Percentiles rank a stretch among this genome's conserved stretches.
These are phyloP conservation scores for Podila minutissima DNA, from an alignment of 192 early-diverging fungal genomes.

Conservation along the genomic window DNA sequence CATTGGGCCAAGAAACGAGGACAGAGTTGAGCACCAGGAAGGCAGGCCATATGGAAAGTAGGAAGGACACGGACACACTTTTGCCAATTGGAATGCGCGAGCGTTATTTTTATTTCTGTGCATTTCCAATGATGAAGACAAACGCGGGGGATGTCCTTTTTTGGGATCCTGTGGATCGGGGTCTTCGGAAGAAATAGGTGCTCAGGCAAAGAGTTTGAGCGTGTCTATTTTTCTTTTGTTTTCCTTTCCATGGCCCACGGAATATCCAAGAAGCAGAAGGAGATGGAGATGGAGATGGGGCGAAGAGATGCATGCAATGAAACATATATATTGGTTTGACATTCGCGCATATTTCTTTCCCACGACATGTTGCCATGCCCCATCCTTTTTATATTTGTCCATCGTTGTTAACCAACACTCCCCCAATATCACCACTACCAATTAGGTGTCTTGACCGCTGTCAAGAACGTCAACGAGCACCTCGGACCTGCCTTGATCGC, in stretches of 20 bases:
- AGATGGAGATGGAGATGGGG: neutral
- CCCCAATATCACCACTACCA: neutral
- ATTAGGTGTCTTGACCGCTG: constrained; percentile 88
- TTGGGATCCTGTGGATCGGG: constrained; percentile 5
- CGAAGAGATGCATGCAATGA: neutral
- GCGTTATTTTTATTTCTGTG: too few relatives aligned
- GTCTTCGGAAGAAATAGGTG: constrained; percentile 25
- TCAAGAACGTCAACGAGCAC: constrained; percentile 89
- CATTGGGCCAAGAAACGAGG: too few relatives aligned
- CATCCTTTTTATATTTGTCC: neutral
- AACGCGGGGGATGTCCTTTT: constrained; percentile 3
- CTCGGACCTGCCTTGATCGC: constrained; percentile 88
- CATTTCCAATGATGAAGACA: neutral
- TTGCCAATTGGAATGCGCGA: too few relatives aligned
- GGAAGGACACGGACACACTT: too few relatives aligned
- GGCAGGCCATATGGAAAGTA: too few relatives aligned
- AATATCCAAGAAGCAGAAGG: constrained; percentile 76
- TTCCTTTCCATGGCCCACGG: constrained; percentile 82
- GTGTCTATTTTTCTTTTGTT: constrained; percentile 73
- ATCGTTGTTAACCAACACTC: neutral
- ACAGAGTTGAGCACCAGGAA: too few relatives aligned
- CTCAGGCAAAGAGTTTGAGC: neutral
- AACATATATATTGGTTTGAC: too few relatives aligned
- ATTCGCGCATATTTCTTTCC: neutral
- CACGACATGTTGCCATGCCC: neutral